Percentiles rank a stretch among this genome's conserved stretches.
These are phyloP conservation scores for Rhizoctonia solani DNA, from an alignment of 1,284 basidiomycete genomes.

Conservation along the genomic window DNA sequence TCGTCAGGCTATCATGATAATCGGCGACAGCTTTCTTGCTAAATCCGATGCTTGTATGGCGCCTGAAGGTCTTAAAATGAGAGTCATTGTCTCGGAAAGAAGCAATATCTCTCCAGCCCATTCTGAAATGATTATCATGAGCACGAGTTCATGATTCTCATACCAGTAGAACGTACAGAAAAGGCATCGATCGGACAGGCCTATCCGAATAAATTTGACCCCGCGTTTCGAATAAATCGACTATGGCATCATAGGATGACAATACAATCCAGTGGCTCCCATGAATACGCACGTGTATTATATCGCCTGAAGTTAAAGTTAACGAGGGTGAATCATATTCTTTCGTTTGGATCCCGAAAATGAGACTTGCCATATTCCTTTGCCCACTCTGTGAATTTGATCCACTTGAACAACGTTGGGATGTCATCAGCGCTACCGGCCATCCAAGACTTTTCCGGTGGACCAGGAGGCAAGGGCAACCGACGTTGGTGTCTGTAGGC, in stretches of 20 bases:
- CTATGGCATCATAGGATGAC: neutral
- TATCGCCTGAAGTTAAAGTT: neutral
- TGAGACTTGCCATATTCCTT: neutral
- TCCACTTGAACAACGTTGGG: neutral
- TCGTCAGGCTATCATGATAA: constrained; percentile 4
- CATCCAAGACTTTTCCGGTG: constrained; percentile 1
- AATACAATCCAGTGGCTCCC: neutral
- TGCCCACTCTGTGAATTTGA: constrained; percentile 2
- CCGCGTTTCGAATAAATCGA: constrained; percentile 32
- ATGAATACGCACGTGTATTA: constrained; percentile 1
- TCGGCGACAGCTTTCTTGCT: neutral
- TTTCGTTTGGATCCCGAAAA: neutral
- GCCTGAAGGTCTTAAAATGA: neutral
- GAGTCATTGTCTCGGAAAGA: neutral
- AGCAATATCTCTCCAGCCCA: neutral
- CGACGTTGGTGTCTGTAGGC: neutral
- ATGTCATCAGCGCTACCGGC: neutral
- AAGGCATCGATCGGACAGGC: constrained; percentile 14
- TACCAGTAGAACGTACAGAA: neutral
- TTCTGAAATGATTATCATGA: neutral
- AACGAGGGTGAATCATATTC: neutral
- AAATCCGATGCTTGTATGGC: constrained; percentile 5
- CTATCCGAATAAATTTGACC: neutral
- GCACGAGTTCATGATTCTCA: neutral
- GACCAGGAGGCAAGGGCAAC: constrained; percentile 6